These are phyloP conservation scores for Fusarium nodosum DNA, from an alignment of 2,329 filamentous ascomycete genomes.

Conservation along the genomic window DNA sequence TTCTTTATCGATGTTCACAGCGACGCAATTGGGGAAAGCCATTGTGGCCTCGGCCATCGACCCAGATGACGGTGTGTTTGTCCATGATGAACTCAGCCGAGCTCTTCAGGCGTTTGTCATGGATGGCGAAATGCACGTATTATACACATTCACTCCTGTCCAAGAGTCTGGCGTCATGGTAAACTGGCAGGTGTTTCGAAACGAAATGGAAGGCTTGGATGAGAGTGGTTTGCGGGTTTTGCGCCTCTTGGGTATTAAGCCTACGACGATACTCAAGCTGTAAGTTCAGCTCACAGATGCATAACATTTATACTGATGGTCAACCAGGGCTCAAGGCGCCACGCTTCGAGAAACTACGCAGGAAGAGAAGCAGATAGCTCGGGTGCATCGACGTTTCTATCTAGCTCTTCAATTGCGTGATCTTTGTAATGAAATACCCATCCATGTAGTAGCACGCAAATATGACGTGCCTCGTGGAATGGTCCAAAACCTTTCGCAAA, in stretches of 20 bases:
- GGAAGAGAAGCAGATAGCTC: conserved; percentile 70
- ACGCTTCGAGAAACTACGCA: conserved; percentile 72
- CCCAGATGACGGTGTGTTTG: conserved; percentile 80
- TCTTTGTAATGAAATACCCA: conserved; percentile 80
- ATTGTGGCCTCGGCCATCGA: conserved; percentile 80
- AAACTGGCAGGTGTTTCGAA: conserved; percentile 80
- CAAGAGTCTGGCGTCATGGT: conserved; percentile 69
- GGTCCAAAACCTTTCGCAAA: conserved; percentile 79
- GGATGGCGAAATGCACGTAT: conserved; percentile 83
- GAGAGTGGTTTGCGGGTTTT: conserved; percentile 79
- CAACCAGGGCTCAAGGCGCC: conserved; percentile 73
- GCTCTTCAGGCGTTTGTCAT: conserved; percentile 81
- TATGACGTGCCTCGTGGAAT: conserved; percentile 78
- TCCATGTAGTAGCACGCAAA: conserved; percentile 77
- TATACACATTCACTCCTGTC: conserved; percentile 83
- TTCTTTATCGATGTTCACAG: conserved; percentile 65
- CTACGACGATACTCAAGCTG: conserved; percentile 75
- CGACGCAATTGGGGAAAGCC: conserved; percentile 76
- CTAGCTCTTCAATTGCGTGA: conserved; percentile 82
- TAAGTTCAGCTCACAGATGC: conserved; percentile 53
- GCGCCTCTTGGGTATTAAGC: conserved; percentile 76
- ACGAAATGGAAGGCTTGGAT: conserved; percentile 77
- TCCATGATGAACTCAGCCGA: conserved; percentile 75
- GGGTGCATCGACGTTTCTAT: conserved; percentile 80
- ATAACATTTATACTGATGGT: conserved; percentile 32